phyloP scores from a whole-genome alignment of 108 stramenopile genomes.

The Fistulifera pelliculosa region DNA sequence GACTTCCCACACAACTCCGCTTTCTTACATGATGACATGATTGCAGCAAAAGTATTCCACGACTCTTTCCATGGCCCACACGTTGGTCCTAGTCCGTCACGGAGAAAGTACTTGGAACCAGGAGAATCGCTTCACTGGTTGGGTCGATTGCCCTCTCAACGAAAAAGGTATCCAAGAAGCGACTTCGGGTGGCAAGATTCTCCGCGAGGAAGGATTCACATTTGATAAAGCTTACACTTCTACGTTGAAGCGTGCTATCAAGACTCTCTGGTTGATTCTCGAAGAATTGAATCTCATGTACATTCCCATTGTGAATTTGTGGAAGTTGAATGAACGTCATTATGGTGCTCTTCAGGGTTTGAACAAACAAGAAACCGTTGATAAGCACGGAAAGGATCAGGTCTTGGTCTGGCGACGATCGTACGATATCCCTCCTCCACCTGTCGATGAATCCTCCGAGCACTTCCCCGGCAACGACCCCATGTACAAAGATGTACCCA shows the following conservation, averaged over 20 bases:
- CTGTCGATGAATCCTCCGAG: slow-evolving; percentile 51
- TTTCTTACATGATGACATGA: too few species aligned
- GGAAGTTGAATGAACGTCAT: slow-evolving; percentile 91
- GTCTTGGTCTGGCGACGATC: slow-evolving; percentile 90
- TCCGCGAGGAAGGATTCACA: slow-evolving; percentile 56
- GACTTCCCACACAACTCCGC: too few species aligned
- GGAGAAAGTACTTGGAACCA: slow-evolving; percentile 97
- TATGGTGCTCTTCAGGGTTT: slow-evolving; percentile 90
- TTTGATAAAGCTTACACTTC: slow-evolving; percentile 95
- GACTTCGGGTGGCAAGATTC: slow-evolving; percentile 62
- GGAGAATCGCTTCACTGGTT: slow-evolving; percentile 66
- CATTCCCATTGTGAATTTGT: slow-evolving; percentile 78
- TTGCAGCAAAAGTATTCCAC: too few species aligned
- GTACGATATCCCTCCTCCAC: slow-evolving; percentile 95
- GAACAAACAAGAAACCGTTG: slow-evolving; percentile 96
- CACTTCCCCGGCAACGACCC: slow-evolving; percentile 89
- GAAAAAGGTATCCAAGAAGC: slow-evolving; percentile 85
- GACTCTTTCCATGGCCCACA: slow-evolving; percentile 17
- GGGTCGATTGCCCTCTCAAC: slow-evolving; percentile 88
- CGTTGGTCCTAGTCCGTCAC: slow-evolving; percentile 81
- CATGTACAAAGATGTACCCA: slow-evolving; percentile 67
- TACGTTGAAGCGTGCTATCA: slow-evolving; percentile 91
- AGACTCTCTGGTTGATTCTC: slow-evolving; percentile 78
- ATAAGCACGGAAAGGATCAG: slow-evolving; percentile 93
- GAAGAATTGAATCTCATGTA: slow-evolving; percentile 89